Evolutionary conservation across 2,329 filamentous ascomycete genomes (phyloP).

Genomic region (Fusarium fracticaudum): DNA sequence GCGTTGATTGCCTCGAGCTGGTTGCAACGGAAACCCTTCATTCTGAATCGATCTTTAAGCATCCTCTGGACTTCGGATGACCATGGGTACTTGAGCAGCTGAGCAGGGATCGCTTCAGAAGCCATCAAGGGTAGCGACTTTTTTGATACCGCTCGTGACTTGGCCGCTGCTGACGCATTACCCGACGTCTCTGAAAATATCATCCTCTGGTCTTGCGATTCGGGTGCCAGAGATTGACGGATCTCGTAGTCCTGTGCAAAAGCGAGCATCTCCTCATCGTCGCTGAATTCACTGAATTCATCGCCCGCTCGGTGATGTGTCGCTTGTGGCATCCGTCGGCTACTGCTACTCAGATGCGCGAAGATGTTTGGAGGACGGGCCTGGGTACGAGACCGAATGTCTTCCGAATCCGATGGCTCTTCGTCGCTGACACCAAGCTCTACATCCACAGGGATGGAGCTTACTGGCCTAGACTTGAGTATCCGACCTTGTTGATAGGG

Average conservation of each 20-base stretch:
- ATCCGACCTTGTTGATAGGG: conserved; percentile 1
- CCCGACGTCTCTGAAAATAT: conserved; percentile 61
- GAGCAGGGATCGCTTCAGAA: conserved; percentile 54
- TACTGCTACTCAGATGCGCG: background rate
- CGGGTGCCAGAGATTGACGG: conserved; percentile 46
- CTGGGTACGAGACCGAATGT: conserved; percentile 36
- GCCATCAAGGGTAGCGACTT: conserved; percentile 41
- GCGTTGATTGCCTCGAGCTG: conserved; percentile 97
- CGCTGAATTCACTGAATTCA: conserved; percentile 59
- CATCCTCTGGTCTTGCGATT: conserved; percentile 45
- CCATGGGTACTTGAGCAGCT: conserved; percentile 78
- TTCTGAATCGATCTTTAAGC: conserved; percentile 84
- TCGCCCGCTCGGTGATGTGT: conserved; percentile 41
- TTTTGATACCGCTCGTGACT: conserved; percentile 47
- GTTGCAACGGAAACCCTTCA: conserved; percentile 88
- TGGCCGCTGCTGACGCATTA: conserved; percentile 50
- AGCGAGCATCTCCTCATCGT: conserved; percentile 63
- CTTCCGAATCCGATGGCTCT: conserved; percentile 45
- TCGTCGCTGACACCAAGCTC: conserved; percentile 43
- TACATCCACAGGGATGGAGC: conserved; percentile 15
- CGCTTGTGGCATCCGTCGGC: conserved; percentile 28
- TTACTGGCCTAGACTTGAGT: background rate
- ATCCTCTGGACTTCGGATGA: conserved; percentile 83
- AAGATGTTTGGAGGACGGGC: conserved; percentile 10
- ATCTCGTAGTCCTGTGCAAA: conserved; percentile 62